phyloP scores from a whole-genome alignment of 208 protist species.

The Trypanosoma lewisi region DNA sequence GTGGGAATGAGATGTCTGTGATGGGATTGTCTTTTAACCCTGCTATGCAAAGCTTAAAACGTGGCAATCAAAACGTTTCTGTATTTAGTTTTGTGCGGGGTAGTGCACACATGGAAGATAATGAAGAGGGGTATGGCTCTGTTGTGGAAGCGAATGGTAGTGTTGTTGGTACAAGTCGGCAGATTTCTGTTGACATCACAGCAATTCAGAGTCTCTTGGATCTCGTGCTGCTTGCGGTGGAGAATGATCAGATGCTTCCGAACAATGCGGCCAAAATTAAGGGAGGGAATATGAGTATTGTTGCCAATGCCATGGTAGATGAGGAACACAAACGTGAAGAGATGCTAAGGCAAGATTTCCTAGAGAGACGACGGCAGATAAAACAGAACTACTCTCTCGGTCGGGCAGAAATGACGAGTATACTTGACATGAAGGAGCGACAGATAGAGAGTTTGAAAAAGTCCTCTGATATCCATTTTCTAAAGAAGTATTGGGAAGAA shows the following conservation, averaged over 20 bases:
- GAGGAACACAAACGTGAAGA: constrained; percentile 39
- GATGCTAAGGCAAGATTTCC: constrained; percentile 43
- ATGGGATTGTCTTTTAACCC: constrained; percentile 4
- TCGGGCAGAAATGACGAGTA: constrained; percentile 42
- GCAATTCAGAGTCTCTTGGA: constrained; percentile 82
- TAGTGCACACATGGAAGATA: not conserved
- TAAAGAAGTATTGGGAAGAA: constrained; percentile 36
- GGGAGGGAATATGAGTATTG: constrained; percentile 28
- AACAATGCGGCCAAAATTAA: constrained; percentile 14
- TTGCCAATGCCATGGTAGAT: constrained; percentile 30
- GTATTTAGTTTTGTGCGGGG: not conserved
- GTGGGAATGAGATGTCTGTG: not conserved
- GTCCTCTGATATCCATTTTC: constrained; percentile 50
- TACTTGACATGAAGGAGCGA: constrained; percentile 48
- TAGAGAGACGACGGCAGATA: constrained; percentile 47
- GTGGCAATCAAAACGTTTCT: constrained; percentile 6
- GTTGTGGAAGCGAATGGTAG: not conserved
- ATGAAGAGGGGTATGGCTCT: constrained; percentile 7
- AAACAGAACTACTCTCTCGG: constrained; percentile 51
- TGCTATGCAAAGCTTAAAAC: not conserved
- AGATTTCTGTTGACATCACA: constrained; percentile 40
- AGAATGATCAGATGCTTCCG: constrained; percentile 66
- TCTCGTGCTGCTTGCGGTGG: constrained; percentile 78
- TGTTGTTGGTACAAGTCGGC: not conserved
- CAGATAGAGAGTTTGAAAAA: constrained; percentile 65